Evolutionary conservation across 169 alveolate genomes (phyloP).

Genomic region (Plasmodium inui): DNA sequence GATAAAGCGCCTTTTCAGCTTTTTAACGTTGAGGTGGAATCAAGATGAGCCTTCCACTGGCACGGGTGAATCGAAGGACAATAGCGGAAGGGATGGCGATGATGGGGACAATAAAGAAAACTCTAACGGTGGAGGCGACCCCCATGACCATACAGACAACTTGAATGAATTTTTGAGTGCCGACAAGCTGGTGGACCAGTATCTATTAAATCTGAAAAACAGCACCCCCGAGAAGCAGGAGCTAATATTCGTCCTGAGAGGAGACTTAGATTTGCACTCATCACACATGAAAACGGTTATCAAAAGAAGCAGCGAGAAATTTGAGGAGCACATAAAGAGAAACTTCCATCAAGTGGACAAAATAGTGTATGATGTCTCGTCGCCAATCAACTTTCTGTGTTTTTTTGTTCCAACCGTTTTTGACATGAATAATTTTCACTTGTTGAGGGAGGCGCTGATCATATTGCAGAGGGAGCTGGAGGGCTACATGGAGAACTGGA

Average conservation of each 20-base stretch:
- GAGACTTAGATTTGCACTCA: slow-evolving; percentile 52
- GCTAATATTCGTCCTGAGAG: slow-evolving; percentile 35
- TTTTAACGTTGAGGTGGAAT: background rate
- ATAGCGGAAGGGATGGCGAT: too few species aligned
- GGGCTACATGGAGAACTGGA: slow-evolving; percentile 56
- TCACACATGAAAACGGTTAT: slow-evolving; percentile 16
- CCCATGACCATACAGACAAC: background rate
- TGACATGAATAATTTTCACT: slow-evolving; percentile 29
- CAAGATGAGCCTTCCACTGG: background rate
- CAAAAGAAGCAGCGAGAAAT: background rate
- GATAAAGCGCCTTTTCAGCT: slow-evolving; percentile 2
- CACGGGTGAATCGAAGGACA: background rate
- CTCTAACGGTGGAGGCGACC: background rate
- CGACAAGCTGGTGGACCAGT: slow-evolving; percentile 50
- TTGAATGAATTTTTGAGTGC: background rate
- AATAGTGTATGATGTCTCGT: slow-evolving; percentile 32
- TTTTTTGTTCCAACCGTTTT: slow-evolving; percentile 63
- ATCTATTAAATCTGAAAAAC: slow-evolving; percentile 38
- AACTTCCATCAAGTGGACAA: slow-evolving; percentile 18
- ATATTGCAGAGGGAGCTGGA: slow-evolving; percentile 23
- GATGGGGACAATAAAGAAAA: background rate
- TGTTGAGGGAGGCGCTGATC: slow-evolving; percentile 54
- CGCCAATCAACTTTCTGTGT: slow-evolving; percentile 68
- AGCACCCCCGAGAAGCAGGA: slow-evolving; percentile 13
- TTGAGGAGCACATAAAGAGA: slow-evolving; percentile 22